Evolutionary conservation across 345 rosid species (phyloP), one percentile per base, ranked within the genome.

Genomic region (Salix dunnii): DNA sequence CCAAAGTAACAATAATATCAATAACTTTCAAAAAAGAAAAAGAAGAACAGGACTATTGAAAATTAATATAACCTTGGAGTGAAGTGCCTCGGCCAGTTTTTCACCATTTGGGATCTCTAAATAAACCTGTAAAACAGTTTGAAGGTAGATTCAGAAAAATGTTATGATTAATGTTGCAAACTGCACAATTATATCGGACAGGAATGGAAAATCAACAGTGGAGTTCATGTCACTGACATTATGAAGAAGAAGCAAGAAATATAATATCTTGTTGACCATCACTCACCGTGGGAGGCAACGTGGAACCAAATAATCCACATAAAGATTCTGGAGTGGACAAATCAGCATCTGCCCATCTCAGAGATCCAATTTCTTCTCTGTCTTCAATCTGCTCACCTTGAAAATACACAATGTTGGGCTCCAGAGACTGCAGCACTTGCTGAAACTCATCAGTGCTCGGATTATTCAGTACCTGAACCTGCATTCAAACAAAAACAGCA

Each of bases 281-380:
- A 88, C 99, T 84, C 82, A 96, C 99, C 28, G 94, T 90, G 65
- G 90, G 83, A 23, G 98, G 97, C 87, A 92, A 82, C 70, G 87
- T 85, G 71, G 97, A 91, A 46, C 90, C 90, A 77, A 96, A 91
- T 36, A 91, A 85, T 68, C 86, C 86, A 82, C 91, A 80, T 68
- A 96, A 80, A 36, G 86, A 86, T 74, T 91, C 91, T n/a, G 98
- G 88, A 73, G 89, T 83, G 74, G 95, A 92, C 78, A 92, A 82
- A 79, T 89, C 95, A 80, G 78, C 46, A 87, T 84, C 87, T 80
- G 86, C 89, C 91, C 87, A 88, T 60, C 85, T 77, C 70, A 92
- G 73, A 53, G 94, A 76, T 42, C 97, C 98, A 79, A 88, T 81
- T 87, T 89, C 93, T 84, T 94, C 97, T 81, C 79, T 58, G 67